phyloP scores from a whole-genome alignment of 257 asterid genomes.

The Lantana camara region DNA sequence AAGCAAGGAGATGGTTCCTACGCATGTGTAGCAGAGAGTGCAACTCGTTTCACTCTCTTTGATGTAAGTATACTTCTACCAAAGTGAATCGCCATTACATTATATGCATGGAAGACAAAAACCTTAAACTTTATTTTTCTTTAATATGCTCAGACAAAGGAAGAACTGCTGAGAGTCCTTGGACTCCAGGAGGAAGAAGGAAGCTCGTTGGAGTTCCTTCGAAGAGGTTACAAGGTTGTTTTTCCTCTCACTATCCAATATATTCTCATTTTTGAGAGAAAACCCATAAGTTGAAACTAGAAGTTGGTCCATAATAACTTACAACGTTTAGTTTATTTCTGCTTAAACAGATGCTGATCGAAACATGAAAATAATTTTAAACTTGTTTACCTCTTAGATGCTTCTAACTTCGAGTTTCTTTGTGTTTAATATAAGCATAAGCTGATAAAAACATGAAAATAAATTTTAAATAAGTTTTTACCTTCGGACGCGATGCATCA shows the following conservation, averaged over 20 bases:
- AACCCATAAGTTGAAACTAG: background rate
- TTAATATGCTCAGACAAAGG: constrained; percentile 68
- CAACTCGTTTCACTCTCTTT: constrained; percentile 75
- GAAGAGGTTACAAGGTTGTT: constrained; percentile 91
- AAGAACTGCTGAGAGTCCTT: constrained; percentile 89
- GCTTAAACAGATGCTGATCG: too few relatives aligned
- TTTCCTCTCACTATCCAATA: constrained; percentile 6
- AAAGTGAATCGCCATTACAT: constrained; percentile 1
- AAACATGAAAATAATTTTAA: too few relatives aligned
- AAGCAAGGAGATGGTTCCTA: constrained; percentile 90
- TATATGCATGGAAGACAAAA: background rate
- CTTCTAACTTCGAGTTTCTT: too few relatives aligned
- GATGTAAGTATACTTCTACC: constrained; percentile 59
- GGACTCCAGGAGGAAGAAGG: constrained; percentile 92
- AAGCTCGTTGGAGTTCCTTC: constrained; percentile 94
- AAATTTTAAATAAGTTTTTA: background rate
- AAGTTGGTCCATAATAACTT: too few relatives aligned
- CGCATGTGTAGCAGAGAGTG: constrained; percentile 92
- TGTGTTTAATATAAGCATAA: too few relatives aligned
- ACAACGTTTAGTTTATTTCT: too few relatives aligned
- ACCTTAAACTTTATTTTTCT: background rate
- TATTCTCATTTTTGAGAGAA: background rate
- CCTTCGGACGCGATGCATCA: background rate
- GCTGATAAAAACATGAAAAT: too few relatives aligned
- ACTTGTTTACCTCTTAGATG: too few relatives aligned